Percentiles rank a stretch among this genome's conserved stretches.
Evolutionary conservation across 2,329 filamentous ascomycete species (phyloP).

Genomic region (Chaetothyriales sp.): DNA sequence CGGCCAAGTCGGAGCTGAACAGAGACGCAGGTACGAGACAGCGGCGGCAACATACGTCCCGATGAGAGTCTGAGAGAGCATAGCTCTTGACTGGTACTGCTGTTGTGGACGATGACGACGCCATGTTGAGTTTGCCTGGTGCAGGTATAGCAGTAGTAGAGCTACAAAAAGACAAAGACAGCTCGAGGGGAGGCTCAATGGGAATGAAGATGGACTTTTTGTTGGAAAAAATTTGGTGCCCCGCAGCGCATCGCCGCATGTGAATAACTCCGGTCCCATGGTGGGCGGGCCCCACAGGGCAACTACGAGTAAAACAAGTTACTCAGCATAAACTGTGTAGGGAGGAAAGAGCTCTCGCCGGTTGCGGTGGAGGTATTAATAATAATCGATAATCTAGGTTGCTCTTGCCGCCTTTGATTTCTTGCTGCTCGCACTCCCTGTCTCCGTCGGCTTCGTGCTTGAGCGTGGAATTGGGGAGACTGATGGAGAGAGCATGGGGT

Average conservation of each 20-base stretch:
- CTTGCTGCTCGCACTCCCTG: background rate
- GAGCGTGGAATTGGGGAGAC: background rate
- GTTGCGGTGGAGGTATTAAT: no score
- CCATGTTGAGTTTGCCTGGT: background rate
- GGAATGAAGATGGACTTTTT: no score
- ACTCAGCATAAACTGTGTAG: no score
- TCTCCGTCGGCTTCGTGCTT: no score
- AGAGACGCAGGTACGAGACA: background rate
- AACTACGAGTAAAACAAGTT: no score
- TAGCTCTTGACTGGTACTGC: conserved; percentile 28
- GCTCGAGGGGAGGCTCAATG: no score
- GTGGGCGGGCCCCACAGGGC: no score
- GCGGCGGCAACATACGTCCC: conserved; percentile 39
- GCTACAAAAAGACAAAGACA: background rate
- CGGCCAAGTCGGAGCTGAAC: no score
- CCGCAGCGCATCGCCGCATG: no score
- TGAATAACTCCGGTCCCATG: no score
- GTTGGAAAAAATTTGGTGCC: no score
- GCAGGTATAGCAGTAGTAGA: background rate
- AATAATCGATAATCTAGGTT: background rate
- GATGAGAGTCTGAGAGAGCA: conserved; percentile 50
- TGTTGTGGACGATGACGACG: background rate
- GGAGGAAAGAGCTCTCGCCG: no score
- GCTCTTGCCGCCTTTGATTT: background rate
- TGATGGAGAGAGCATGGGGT: background rate